Conservation (phyloP, 345 rosid species). For the Combretum micranthum region DNA sequence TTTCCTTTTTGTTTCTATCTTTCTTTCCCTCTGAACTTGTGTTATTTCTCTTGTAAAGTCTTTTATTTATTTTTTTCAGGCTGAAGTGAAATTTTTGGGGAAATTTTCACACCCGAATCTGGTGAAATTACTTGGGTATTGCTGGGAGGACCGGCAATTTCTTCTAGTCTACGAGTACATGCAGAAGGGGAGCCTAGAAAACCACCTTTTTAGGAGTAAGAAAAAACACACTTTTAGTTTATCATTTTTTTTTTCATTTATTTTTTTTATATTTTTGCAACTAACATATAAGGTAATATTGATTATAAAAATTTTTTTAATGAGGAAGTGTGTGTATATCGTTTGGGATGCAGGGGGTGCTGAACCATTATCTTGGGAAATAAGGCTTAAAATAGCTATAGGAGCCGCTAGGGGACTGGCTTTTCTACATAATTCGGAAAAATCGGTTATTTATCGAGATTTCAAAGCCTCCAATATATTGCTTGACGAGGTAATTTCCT, state of each 20-base stretch:
- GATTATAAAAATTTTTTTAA: no score
- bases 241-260: conserved; percentile 1
- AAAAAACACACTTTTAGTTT: not conserved
- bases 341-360: conserved; percentile 31
- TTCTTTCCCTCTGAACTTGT: not conserved
- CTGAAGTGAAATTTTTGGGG: conserved; percentile 74
- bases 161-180: conserved; percentile 73
- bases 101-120: conserved; percentile 78
- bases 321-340: no score
- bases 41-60: not conserved
- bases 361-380: conserved; percentile 61
- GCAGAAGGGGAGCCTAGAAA: conserved; percentile 74
- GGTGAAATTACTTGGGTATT: conserved; percentile 75
- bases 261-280: not conserved
- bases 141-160: conserved; percentile 65
- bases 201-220: conserved; percentile 68
- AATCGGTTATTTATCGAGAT: conserved; percentile 81
- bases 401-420: conserved; percentile 79
- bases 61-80: conserved; percentile 24
- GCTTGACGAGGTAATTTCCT: conserved; percentile 48
- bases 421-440: conserved; percentile 67
- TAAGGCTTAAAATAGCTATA: conserved; percentile 54
- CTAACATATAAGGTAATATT: no score
- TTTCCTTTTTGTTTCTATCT: not conserved
- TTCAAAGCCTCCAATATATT: conserved; percentile 82